phyloP scores from a whole-genome alignment of 2,329 filamentous ascomycete species.

The Plectosphaerella cucumerina region DNA sequence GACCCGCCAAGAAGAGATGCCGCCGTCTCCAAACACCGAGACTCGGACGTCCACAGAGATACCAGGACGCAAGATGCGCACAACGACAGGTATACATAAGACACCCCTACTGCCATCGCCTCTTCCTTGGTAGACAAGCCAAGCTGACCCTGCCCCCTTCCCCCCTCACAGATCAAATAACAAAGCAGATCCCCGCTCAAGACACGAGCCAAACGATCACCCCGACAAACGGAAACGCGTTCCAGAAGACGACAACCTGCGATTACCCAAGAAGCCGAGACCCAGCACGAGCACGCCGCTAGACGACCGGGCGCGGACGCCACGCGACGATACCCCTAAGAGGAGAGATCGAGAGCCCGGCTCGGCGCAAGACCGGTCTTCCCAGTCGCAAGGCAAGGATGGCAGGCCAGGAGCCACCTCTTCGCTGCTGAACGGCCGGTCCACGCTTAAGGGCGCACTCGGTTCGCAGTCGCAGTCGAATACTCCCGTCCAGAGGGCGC shows the following conservation, averaged over 20 bases:
- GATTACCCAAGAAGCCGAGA: slow-evolving; percentile 42
- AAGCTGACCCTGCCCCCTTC: background rate
- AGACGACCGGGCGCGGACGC: slow-evolving; percentile 26
- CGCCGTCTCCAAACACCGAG: slow-evolving; percentile 13
- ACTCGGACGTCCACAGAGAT: slow-evolving; percentile 19
- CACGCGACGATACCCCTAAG: slow-evolving; percentile 28
- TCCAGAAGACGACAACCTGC: slow-evolving; percentile 39
- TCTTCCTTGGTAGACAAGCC: background rate
- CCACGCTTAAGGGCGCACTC: slow-evolving; percentile 23
- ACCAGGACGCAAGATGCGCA: slow-evolving; percentile 23
- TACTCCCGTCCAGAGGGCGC: slow-evolving; percentile 32
- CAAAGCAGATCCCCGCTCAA: background rate
- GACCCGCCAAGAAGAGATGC: slow-evolving; percentile 19
- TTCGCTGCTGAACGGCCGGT: slow-evolving; percentile 30
- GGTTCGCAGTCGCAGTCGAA: slow-evolving; percentile 16
- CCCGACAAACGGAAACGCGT: slow-evolving; percentile 44
- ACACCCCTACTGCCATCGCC: background rate
- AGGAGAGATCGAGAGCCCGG: slow-evolving; percentile 18
- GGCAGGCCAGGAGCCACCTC: slow-evolving; percentile 20
- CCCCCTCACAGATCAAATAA: background rate
- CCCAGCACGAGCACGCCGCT: slow-evolving; percentile 28
- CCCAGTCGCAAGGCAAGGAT: slow-evolving; percentile 18
- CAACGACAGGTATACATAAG: slow-evolving; percentile 21
- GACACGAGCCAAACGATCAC: slow-evolving; percentile 13
- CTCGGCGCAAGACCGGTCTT: slow-evolving; percentile 20